phyloP scores from a whole-genome alignment of 192 early-diverging fungal genomes.

The Linnemannia exigua region DNA sequence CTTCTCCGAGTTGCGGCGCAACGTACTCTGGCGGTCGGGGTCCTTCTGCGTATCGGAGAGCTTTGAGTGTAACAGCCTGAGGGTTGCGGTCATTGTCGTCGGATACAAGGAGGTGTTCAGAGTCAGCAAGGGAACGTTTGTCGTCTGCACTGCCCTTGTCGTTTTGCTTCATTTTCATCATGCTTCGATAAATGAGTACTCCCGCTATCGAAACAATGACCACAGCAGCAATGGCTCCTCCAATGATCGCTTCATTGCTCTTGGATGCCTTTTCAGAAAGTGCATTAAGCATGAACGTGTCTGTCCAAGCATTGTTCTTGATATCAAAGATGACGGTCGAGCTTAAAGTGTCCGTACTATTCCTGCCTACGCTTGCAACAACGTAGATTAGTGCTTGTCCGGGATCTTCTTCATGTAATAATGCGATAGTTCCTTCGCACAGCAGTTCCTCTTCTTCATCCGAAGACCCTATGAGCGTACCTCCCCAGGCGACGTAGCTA shows the following conservation, averaged over 20 bases:
- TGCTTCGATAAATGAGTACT: not conserved
- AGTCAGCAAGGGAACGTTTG: not conserved
- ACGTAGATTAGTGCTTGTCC: too few species aligned
- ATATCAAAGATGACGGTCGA: not conserved
- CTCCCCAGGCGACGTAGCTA: conserved; percentile 16
- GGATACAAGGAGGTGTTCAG: not conserved
- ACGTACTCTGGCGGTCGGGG: not conserved
- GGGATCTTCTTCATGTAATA: too few species aligned
- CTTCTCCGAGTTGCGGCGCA: not conserved
- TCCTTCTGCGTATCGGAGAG: not conserved
- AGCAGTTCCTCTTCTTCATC: too few species aligned
- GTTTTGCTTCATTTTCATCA: not conserved
- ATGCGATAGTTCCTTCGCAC: too few species aligned
- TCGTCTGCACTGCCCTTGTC: not conserved
- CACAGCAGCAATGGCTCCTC: not conserved
- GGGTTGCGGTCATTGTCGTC: not conserved
- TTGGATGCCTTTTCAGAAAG: too few species aligned
- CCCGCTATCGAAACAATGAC: not conserved
- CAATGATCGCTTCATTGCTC: not conserved
- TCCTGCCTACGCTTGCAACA: not conserved
- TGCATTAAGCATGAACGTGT: not conserved
- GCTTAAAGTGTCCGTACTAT: not conserved
- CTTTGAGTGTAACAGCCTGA: not conserved
- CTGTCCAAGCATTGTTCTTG: not conserved
- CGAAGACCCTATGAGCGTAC: too few species aligned